phyloP scores from a whole-genome alignment of 2,329 filamentous ascomycete genomes.

The Microcyclosporella mali region DNA sequence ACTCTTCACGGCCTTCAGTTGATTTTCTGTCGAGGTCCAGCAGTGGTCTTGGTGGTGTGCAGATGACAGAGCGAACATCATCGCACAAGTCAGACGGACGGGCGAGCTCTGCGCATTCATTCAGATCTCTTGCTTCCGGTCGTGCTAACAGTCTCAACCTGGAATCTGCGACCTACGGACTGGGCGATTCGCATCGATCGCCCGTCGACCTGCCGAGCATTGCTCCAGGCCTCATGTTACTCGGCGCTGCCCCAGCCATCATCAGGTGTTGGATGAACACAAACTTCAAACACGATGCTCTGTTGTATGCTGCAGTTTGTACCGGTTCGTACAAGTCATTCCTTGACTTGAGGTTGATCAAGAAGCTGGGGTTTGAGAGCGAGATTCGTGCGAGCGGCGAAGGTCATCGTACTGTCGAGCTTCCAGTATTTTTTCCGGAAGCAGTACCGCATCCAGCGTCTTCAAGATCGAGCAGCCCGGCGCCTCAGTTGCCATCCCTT shows the following conservation, averaged over 20 bases:
- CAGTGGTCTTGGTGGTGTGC: slow-evolving; percentile 63
- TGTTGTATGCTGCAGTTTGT: slow-evolving; percentile 88
- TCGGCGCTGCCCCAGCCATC: slow-evolving; percentile 87
- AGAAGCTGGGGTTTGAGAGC: slow-evolving; percentile 64
- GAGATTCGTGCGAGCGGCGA: slow-evolving; percentile 42
- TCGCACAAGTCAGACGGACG: slow-evolving; percentile 96
- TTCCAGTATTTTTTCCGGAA: slow-evolving; percentile 85
- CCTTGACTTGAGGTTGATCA: slow-evolving; percentile 69
- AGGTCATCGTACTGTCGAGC: slow-evolving; percentile 61
- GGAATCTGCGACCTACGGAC: slow-evolving; percentile 65
- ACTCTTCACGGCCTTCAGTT: slow-evolving; percentile 72
- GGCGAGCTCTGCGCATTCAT: slow-evolving; percentile 80
- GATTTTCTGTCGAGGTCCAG: slow-evolving; percentile 71
- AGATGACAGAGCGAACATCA: slow-evolving; percentile 80
- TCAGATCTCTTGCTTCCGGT: slow-evolving; percentile 68
- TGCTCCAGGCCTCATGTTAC: slow-evolving; percentile 74
- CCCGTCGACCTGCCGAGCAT: slow-evolving; percentile 67
- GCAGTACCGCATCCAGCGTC: slow-evolving; percentile 73
- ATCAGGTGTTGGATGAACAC: slow-evolving; percentile 92
- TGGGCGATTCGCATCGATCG: slow-evolving; percentile 59
- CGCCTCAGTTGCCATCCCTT: slow-evolving; percentile 74
- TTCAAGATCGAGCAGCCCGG: slow-evolving; percentile 65
- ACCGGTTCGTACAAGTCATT: slow-evolving; percentile 84
- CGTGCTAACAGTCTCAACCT: slow-evolving; percentile 83
- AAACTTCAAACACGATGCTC: slow-evolving; percentile 79